phyloP scores from a whole-genome alignment of 768 basidiomycete species.

The Trametes sanguinea region DNA sequence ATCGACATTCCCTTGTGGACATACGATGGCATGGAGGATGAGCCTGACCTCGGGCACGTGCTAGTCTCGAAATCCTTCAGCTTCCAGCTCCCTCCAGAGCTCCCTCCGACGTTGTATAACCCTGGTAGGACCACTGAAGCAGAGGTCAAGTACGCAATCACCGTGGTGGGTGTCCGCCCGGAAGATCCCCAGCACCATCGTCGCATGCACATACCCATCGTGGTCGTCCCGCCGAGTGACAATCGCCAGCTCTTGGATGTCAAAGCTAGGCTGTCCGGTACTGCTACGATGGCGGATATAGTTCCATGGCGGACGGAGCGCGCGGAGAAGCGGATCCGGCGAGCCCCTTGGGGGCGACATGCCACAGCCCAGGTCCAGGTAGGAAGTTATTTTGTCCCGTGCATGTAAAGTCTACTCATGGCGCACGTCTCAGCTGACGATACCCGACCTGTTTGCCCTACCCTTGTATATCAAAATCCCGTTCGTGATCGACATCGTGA shows the following conservation, averaged over 20 bases:
- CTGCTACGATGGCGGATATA: not conserved
- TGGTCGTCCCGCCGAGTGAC: conserved; percentile 13
- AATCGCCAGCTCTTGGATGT: not conserved
- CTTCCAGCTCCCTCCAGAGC: conserved; percentile 11
- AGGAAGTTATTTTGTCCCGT: not conserved
- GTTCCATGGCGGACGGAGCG: not conserved
- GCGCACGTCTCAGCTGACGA: conserved; percentile 1
- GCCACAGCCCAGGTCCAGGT: conserved; percentile 13
- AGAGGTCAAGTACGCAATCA: conserved; percentile 16
- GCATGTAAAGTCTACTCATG: too few relatives aligned
- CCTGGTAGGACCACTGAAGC: conserved; percentile 14
- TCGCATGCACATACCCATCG: conserved; percentile 11
- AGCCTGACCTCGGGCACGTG: not conserved
- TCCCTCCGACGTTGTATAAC: conserved; percentile 8
- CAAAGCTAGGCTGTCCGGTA: not conserved
- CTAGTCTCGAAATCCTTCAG: conserved; percentile 17
- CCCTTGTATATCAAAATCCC: conserved; percentile 18
- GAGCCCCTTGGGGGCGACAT: conserved; percentile 11
- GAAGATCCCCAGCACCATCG: conserved; percentile 10
- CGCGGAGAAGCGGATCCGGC: conserved; percentile 6
- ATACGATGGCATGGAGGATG: not conserved
- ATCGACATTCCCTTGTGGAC: conserved; percentile 15
- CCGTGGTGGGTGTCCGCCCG: conserved; percentile 7
- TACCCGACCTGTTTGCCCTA: conserved; percentile 11
- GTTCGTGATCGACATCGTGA: conserved; percentile 18